Evolutionary conservation across 805 yeast species (phyloP), one percentile per base, ranked within the genome.

Genomic region (Spathaspora sp.): DNA sequence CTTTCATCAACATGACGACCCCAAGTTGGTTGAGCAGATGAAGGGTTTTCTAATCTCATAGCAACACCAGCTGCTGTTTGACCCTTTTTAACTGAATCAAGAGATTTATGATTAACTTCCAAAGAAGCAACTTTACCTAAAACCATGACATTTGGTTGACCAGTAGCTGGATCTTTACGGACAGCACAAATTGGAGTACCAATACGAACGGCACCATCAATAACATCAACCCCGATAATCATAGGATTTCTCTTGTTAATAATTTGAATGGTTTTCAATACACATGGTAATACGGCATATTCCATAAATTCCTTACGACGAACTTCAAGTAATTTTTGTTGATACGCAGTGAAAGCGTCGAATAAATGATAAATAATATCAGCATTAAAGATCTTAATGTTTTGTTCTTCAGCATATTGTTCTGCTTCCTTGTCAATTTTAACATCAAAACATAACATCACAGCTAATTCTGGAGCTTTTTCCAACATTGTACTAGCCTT

Each of bases 391-490:
- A 94, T 86, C 70, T 83, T 88, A 66, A 94, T 81, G 55, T 92
- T 89, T 64, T 93, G 93, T 69, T 94, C 97, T 55, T 82, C 87
- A 47, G 99, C 99, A 60, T 92, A 94, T 64, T 90, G 97, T 72
- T 94, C 97, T 48, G 99, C 99, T 71, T 94, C 99, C 70, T 89
- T 93, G 71, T 94, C 99, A 52, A 94, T 78, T 73, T 87, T 90
- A 51, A 94, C 99, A 79, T 94, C 99, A 73, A 94, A 94, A 81
- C 98, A 93, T 58, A 94, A 78, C 99, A 94, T 93, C n/a, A 93
- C 87, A 2, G 99, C 99, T 60, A 69, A 86, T 68, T 93, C 97
- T 51, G 92, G 93, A 20, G 97, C 97, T 71, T 87, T 91, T 57
- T 94, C 99, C 67, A 94, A 79, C 99, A 94, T 94, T 1, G 99